Evolutionary conservation across 169 alveolate genomes (phyloP), one percentile per base, ranked within the genome.

Genomic region (Plasmodium reichenowi): DNA sequence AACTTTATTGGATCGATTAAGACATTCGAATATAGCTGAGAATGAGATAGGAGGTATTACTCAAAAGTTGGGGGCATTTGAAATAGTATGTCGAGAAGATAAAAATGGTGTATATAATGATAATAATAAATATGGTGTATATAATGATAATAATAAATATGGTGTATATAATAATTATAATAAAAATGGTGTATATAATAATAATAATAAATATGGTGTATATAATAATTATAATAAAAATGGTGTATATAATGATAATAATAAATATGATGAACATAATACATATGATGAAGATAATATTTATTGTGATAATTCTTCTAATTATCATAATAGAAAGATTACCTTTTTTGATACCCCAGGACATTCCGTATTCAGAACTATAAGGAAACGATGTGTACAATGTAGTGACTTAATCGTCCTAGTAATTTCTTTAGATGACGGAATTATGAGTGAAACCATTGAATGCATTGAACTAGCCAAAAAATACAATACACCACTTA

Each of bases 261-360:
- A 24, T 24, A 24, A 24, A 0, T 1, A 32, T 32, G 6, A 32
- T 32, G 4, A 32, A 4, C 0, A 32, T 32, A 5, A 32, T 7
- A 32, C 5, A 5, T 0, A 7, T 32, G 47, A 2, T 6, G 47
- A 5, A 38, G 2, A 5, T 38, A 38, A 38, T 38, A 38, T 5
- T 38, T 38, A 38, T 38, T 38, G 47, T 38, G 10, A 38, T 38
- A 38, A 38, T 38, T 38, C 47, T 0, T 38, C 9, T 38, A 38
- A 38, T 38, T 38, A 38, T 38, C 96, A 93, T 2, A 91, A 94
- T 13, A 94, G 94, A 12, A 88, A 63, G 48, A 90, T 97, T 15
- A 96, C 98, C 12, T 96, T 97, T 71, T 95, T 98, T 13, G 99
- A 98, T 89, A 98, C 99, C 7, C 99, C 99, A 9, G 99, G 99